These are phyloP conservation scores for Colletotrichum gloeosporioides DNA, from an alignment of 2,329 filamentous ascomycete species.

Conservation along the genomic window DNA sequence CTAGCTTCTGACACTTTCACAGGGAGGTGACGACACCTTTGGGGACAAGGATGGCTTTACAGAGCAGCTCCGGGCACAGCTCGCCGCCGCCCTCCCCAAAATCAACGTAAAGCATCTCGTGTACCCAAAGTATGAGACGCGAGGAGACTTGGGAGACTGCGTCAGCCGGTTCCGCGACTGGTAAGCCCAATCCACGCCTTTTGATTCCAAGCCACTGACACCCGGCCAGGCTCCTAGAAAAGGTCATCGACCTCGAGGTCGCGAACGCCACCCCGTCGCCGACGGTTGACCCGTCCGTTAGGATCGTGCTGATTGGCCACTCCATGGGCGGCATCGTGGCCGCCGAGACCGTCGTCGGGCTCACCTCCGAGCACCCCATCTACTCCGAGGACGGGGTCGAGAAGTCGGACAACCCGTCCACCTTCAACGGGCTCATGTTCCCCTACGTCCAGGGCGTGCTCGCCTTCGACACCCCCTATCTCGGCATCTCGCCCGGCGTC, in stretches of 20 bases:
- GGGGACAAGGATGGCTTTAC: slow-evolving; percentile 70
- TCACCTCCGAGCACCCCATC: slow-evolving; percentile 64
- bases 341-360: slow-evolving; percentile 81
- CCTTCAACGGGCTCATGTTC: slow-evolving; percentile 78
- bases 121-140: slow-evolving; percentile 86
- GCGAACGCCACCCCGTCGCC: slow-evolving; percentile 79
- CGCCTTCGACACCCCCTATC: slow-evolving; percentile 92
- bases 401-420: slow-evolving; percentile 33
- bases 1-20: slow-evolving; percentile 4
- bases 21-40: slow-evolving; percentile 83
- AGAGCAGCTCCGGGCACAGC: slow-evolving; percentile 69
- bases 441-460: slow-evolving; percentile 90
- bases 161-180: slow-evolving; percentile 79
- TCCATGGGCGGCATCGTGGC: slow-evolving; percentile 95
- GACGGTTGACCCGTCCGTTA: slow-evolving; percentile 84
- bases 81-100: slow-evolving; percentile 71
- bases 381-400: slow-evolving; percentile 49
- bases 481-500: slow-evolving; percentile 80
- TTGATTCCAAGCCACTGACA: neutral
- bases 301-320: slow-evolving; percentile 82
- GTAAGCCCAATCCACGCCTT: slow-evolving; percentile 29
- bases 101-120: slow-evolving; percentile 70
- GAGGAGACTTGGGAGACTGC: slow-evolving; percentile 74
- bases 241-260: slow-evolving; percentile 94
- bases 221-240: slow-evolving; percentile 75